Conservation (phyloP, 352 stramenopile genomes). For the Pythium scleroteichum region DNA sequence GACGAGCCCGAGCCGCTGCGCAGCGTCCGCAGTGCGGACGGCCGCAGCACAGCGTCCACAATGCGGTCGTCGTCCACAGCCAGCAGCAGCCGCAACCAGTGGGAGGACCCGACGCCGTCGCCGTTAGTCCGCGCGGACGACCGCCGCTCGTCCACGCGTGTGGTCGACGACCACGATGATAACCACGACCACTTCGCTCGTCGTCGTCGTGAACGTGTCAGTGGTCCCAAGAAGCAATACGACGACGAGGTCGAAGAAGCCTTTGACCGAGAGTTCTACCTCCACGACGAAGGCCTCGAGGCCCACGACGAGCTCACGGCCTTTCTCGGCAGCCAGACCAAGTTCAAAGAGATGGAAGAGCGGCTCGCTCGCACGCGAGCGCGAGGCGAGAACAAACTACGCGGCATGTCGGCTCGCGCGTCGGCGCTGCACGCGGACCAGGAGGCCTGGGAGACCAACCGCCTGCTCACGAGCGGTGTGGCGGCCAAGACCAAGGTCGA, state of each 20-base stretch:
- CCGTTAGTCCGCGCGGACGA: too few species aligned
- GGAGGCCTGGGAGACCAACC: constrained; percentile 98
- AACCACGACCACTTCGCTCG: too few species aligned
- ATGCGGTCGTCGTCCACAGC: background rate
- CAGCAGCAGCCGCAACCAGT: constrained; percentile 33
- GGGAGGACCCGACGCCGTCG: constrained; percentile 51
- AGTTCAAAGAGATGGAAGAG: constrained; percentile 91
- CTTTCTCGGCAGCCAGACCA: constrained; percentile 91
- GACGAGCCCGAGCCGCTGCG: constrained; percentile 69
- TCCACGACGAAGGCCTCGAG: constrained; percentile 88
- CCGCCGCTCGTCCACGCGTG: too few species aligned
- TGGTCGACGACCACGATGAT: constrained; percentile 5
- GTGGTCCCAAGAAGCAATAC: constrained; percentile 73
- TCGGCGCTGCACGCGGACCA: constrained; percentile 96
- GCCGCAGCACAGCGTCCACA: background rate
- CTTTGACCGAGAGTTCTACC: constrained; percentile 96
- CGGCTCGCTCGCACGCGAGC: constrained; percentile 83
- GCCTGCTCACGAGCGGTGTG: constrained; percentile 94
- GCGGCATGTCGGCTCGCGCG: constrained; percentile 88
- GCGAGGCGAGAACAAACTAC: constrained; percentile 86
- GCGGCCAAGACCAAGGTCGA: constrained; percentile 69
- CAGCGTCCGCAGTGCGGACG: too few species aligned
- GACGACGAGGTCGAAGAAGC: constrained; percentile 86
- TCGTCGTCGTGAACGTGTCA: background rate
- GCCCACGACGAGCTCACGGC: constrained; percentile 51